Evolutionary conservation across 176 grass and related monocot species (phyloP).

Genomic region (Pontederia crassipes): DNA sequence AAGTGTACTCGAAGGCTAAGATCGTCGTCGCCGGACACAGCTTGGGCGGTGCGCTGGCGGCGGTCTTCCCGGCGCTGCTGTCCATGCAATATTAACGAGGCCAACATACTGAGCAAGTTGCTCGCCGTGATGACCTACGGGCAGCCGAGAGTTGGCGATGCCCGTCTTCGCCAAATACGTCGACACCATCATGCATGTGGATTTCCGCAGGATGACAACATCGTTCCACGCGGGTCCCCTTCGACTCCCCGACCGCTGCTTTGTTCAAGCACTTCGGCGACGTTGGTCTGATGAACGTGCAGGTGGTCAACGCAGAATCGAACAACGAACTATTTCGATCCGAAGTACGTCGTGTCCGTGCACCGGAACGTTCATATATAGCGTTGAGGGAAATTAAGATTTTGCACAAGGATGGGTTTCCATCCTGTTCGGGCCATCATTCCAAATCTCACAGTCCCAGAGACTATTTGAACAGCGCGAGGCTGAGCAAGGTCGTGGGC

Average conservation of each 20-base stretch:
- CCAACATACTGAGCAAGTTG: no score
- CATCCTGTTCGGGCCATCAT: slow-evolving; percentile 35
- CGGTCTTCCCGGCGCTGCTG: no score
- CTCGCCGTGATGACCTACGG: no score
- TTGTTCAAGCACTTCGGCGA: slow-evolving; percentile 42
- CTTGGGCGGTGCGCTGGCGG: no score
- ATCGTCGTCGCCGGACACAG: no score
- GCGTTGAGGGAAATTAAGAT: slow-evolving; percentile 33
- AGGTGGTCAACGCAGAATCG: slow-evolving; percentile 35
- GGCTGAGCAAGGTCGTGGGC: slow-evolving; percentile 22
- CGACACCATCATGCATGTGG: neutral
- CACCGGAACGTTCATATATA: slow-evolving; percentile 32
- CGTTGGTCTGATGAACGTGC: slow-evolving; percentile 16
- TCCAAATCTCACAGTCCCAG: slow-evolving; percentile 54
- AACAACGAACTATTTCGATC: slow-evolving; percentile 64
- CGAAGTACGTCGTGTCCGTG: slow-evolving; percentile 26
- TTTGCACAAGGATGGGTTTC: slow-evolving; percentile 43
- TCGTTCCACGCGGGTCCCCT: slow-evolving; percentile 62
- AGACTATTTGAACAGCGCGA: slow-evolving; percentile 53
- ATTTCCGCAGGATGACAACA: slow-evolving; percentile 38
- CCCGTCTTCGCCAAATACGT: slow-evolving; percentile 27
- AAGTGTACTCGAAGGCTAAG: no score
- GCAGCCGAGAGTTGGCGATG: no score
- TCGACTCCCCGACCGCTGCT: slow-evolving; percentile 28
- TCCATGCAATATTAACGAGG: no score